Base-by-base conservation (phyloP, 2,329 filamentous ascomycete genomes). In the Aspergillus spinulosporus region DNA sequence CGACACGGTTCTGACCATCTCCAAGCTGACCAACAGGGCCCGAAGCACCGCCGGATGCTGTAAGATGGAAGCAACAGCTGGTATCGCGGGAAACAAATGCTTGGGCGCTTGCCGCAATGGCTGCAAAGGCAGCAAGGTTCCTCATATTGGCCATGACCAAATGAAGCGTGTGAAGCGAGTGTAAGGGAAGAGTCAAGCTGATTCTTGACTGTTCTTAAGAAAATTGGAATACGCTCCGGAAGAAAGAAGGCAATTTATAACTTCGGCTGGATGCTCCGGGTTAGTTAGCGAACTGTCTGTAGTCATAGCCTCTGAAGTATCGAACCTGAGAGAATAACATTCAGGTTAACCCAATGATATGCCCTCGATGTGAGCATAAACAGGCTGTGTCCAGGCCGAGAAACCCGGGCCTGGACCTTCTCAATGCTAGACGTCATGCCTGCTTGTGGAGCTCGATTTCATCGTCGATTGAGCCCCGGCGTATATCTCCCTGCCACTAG, bases 1-100 rank as follows among this genome's bases (percentile, higher is more conserved):
- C 81, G 45, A 86, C 78, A 48, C 84, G 79, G 65, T 80, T 81
- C 72, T 88, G 86, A 6, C 87, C 86, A 68, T 87, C 83, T 51
- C 59, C 64, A 37, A 88, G 76, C 67, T 88, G 82, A 7, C 83
- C 85, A 42, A 88, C 73, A 3, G 74, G 68, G n/a, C 84, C 83
- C 31, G 77, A 75, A 14, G 74, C 70, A 55, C 72, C 76, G 14
- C 81, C 81, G 37, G 74, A 74, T 37, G 81, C 79, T 3, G 73
- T 76, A 36, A 87, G 65, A 57, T 78, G 73, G 70, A 87, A 85
- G 60, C 78, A 79, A 65, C 83, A 83, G 47, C 67, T 72, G 39
- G 68, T 69, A 48, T 65, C 62, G 46, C 75, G 68, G 56, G 69
- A 57, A 54, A 75, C 67, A 28, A 77, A 67, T 46, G 77, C 78